Conservation (phyloP, 805 yeast species). For the Wickerhamomyces chaumierensis region DNA sequence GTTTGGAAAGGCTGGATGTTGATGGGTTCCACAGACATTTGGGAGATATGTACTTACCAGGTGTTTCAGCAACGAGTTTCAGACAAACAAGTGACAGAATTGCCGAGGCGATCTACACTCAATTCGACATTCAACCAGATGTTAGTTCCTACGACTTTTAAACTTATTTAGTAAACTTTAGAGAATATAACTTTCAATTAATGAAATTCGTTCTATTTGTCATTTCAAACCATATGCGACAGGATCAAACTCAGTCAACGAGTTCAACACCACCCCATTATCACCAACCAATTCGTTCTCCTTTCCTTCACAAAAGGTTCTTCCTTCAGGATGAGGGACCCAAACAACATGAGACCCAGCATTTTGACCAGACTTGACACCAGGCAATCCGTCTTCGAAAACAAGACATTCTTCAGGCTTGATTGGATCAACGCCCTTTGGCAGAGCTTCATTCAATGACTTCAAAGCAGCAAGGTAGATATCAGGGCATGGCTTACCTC, state of each 20-base stretch:
- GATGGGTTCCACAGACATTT: no score
- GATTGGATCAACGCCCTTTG: slow-evolving; percentile 31
- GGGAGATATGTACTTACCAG: no score
- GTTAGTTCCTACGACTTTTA: no score
- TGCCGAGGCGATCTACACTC: no score
- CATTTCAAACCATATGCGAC: slow-evolving; percentile 31
- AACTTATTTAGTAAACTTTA: no score
- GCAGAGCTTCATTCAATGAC: slow-evolving; percentile 48
- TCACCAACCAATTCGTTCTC: slow-evolving; percentile 39
- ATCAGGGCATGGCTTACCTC: slow-evolving; percentile 91
- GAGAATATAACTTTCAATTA: no score
- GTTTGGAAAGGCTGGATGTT: no score
- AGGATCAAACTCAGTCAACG: slow-evolving; percentile 43
- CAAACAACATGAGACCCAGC: slow-evolving; percentile 85
- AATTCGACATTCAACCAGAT: no score
- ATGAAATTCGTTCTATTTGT: no score
- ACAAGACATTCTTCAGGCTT: slow-evolving; percentile 71
- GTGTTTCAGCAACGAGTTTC: no score
- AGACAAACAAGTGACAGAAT: no score
- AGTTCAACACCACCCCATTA: slow-evolving; percentile 43
- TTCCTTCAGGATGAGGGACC: slow-evolving; percentile 82
- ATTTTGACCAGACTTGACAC: slow-evolving; percentile 72
- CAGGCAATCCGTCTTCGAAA: slow-evolving; percentile 94
- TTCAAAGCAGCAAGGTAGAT: slow-evolving; percentile 80
- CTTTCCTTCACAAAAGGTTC: slow-evolving; percentile 38